Base-by-base conservation (phyloP, 805 yeast species). In the Lachancea cidri region DNA sequence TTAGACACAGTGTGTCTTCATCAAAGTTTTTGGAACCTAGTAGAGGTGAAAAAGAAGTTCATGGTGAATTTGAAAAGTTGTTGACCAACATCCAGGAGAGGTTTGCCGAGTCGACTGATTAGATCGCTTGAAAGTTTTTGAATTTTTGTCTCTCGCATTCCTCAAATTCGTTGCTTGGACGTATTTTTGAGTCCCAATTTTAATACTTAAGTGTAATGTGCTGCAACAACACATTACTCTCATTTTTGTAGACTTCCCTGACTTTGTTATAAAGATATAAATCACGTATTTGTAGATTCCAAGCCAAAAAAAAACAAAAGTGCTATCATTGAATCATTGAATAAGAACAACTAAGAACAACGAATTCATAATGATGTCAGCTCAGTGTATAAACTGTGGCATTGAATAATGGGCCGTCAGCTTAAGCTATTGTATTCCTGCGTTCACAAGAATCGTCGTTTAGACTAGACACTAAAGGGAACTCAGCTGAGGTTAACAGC, bases 51-150 rank as follows among this genome's bases (percentile, higher is more conserved):
- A 76, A 72, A 45, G 93, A 76, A 60, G 83, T 83, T 52, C 75
- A 74, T 53, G 77, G 70, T 53, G 88, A 86, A 66, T 91, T 87
- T 67, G 85, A 79, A 52, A 81, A 79, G 55, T 76, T 93, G 58
- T 71, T 84, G 58, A 66, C 79, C 41, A 76, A 71, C 55, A 86
- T 93, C 58, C 76, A 84, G 53, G 98, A 93, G 65, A 81, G 86
- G 68, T 93, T 93, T 70, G 91, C 95, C 48, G 97, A 91, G 67
- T 94, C 96, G 25, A 77, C 95, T 44, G 98, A 91, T 71, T 91
- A 77, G 62, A 17, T 14, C 27, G 11, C 27, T 22, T 22, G 27
- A 22, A 22, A 22, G 27, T 7, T 7, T 22, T 22, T 22, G 27
- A 22, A 22, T 22, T 7, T 22, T 22, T 22, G 27, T 22, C 11